phyloP scores from a whole-genome alignment of 1,284 basidiomycete genomes.

The Cutaneotrichosporon cutaneum region DNA sequence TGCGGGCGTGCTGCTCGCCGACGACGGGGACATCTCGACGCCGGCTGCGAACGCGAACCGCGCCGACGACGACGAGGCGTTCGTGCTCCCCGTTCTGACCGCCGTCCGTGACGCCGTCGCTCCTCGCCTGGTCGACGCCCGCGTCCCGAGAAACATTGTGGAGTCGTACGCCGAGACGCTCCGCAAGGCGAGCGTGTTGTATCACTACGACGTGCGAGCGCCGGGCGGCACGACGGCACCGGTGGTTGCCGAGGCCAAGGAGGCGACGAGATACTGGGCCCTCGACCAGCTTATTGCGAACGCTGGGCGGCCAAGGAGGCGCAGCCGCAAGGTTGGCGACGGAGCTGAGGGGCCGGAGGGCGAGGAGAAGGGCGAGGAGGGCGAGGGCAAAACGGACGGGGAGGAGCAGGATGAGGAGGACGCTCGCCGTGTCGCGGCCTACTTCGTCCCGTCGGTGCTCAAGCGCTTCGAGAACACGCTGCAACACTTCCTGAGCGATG shows the following conservation, averaged over 20 bases:
- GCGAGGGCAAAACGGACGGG: neutral
- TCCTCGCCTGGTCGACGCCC: slow-evolving; percentile 67
- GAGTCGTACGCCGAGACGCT: slow-evolving; percentile 69
- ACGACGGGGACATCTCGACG: slow-evolving; percentile 60
- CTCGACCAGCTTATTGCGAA: slow-evolving; percentile 74
- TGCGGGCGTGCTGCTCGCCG: slow-evolving; percentile 74
- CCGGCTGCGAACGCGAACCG: slow-evolving; percentile 55
- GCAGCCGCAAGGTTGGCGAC: neutral
- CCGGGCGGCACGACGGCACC: slow-evolving; percentile 39
- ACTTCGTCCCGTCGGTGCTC: slow-evolving; percentile 57
- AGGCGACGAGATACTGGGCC: slow-evolving; percentile 90
- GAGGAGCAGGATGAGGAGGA: neutral
- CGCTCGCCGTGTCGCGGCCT: slow-evolving; percentile 10
- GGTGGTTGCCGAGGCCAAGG: slow-evolving; percentile 61
- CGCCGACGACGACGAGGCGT: slow-evolving; percentile 76
- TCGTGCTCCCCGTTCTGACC: slow-evolving; percentile 77
- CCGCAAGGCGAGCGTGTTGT: slow-evolving; percentile 71
- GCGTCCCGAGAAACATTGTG: slow-evolving; percentile 73
- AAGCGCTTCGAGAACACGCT: slow-evolving; percentile 69
- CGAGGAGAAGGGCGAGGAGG: neutral
- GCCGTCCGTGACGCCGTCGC: slow-evolving; percentile 75
- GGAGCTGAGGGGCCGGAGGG: neutral
- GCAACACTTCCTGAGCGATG: slow-evolving; percentile 74
- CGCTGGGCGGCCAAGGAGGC: neutral
- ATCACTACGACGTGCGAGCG: slow-evolving; percentile 48